Evolutionary conservation across 148 eudicot genomes (phyloP), one percentile per base, ranked within the genome.

Genomic region (Euryodendron excelsum): DNA sequence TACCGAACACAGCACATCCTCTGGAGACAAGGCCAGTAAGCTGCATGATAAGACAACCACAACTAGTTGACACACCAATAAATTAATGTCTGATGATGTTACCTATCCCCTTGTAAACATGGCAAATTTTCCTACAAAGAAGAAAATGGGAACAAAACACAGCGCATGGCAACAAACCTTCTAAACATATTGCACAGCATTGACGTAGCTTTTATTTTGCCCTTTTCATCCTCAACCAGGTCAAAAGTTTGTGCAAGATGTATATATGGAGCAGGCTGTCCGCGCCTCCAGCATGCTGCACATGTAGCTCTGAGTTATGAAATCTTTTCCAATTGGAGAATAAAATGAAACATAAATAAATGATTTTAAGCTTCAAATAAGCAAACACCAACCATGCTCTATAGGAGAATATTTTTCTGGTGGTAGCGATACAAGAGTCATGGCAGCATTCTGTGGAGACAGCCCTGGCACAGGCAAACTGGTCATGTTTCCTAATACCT

Each of bases 141-240:
- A 15, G 6, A 39, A 50, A 69, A 31, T n/a, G 14, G 23, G 37
- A 69, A n/a, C 21, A 30, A 27, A 62, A 52, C 18, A 27, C 25
- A 14, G 34, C 8, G 10, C n/a, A 27, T 33, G 30, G 68, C 36
- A 68, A 70, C 79, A 48, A 56, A 93, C 99, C 99, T 96, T 89
- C 99, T 90, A 85, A 96, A 96, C 99, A 93, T 96, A 86, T 96
- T 96, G 90, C 97, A 96, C 50, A 96, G 86, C 91, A 93, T 93
- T 76, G 91, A 85, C 36, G 93, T 90, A 77, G 97, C 98, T 86
- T 90, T 96, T 74, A 92, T 87, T 85, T 91, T 96, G 33, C 99
- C 96, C 86, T 91, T 96, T 87, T 96, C 98, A 56, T 83, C 85
- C 84, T 93, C 97, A 79, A 96, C 90, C 67, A 92, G 86, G 75